Evolutionary conservation across 148 eudicot species (phyloP).

Genomic region (Beta vulgaris): DNA sequence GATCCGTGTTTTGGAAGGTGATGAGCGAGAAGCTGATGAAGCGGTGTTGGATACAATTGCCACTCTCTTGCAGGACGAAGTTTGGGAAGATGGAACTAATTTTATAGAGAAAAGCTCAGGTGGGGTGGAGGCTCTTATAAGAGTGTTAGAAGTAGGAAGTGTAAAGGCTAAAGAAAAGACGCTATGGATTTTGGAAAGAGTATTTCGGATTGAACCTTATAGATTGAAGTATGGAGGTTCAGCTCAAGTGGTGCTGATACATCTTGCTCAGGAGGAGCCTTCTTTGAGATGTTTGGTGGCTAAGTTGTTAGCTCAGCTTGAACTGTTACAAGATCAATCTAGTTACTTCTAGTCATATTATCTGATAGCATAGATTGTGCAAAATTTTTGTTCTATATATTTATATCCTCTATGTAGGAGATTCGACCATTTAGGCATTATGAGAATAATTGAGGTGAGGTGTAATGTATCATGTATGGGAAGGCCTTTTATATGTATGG

Average conservation of each 20-base stretch:
- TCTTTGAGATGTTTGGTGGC: slow-evolving; percentile 54
- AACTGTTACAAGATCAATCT: slow-evolving; percentile 77
- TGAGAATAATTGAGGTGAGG: neutral
- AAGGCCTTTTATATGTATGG: neutral
- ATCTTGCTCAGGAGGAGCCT: slow-evolving; percentile 70
- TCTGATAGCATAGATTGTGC: neutral
- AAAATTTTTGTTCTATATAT: neutral
- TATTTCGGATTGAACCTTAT: slow-evolving; percentile 53
- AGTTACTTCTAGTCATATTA: slow-evolving; percentile 50
- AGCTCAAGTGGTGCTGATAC: slow-evolving; percentile 64
- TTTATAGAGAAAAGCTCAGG: slow-evolving; percentile 37
- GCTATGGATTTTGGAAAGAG: slow-evolving; percentile 70
- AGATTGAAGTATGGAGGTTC: slow-evolving; percentile 54
- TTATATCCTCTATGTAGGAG: neutral
- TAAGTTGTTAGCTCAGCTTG: slow-evolving; percentile 74
- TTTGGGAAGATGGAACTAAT: slow-evolving; percentile 68
- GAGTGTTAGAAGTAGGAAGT: slow-evolving; percentile 51
- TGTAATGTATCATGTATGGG: neutral
- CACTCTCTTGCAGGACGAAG: slow-evolving; percentile 57
- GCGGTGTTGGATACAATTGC: slow-evolving; percentile 51
- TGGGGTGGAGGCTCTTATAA: slow-evolving; percentile 46
- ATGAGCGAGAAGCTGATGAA: slow-evolving; percentile 69
- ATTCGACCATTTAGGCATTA: neutral
- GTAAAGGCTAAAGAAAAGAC: slow-evolving; percentile 64
- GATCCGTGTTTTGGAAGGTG: slow-evolving; percentile 45